These are phyloP conservation scores for Aspergillus nanangensis DNA, from an alignment of 495 filamentous ascomycete genomes.

Conservation along the genomic window DNA sequence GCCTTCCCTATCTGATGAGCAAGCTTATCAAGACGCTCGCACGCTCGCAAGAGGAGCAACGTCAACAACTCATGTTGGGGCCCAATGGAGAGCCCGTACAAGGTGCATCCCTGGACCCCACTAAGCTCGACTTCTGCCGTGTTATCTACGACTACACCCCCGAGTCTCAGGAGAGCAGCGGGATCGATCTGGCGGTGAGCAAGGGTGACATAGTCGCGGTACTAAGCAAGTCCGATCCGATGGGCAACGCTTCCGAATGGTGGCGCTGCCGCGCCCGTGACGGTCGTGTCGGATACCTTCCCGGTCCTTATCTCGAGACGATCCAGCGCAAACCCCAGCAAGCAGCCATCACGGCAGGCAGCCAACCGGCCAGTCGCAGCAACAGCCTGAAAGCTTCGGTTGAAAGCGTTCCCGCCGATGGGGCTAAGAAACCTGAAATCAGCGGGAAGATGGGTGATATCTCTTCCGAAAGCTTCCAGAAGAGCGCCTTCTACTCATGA, in stretches of 20 bases:
- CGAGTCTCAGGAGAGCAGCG: constrained; percentile 57
- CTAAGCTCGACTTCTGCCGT: constrained; percentile 91
- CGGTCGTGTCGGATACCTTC: constrained; percentile 85
- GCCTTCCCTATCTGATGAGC: constrained; percentile 91
- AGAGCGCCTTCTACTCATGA: constrained; percentile 72
- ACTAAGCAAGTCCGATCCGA: constrained; percentile 84
- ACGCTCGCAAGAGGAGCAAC: constrained; percentile 74
- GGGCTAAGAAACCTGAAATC: constrained; percentile 33
- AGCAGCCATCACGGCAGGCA: constrained; percentile 45
- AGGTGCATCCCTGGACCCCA: constrained; percentile 62
- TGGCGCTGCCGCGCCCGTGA: constrained; percentile 95
- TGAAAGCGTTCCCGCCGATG: constrained; percentile 21
- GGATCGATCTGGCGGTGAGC: constrained; percentile 85
- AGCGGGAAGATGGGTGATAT: constrained; percentile 57
- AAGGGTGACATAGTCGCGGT: constrained; percentile 97
- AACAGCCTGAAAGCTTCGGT: constrained; percentile 52
- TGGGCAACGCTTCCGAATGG: constrained; percentile 91
- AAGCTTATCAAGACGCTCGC: constrained; percentile 86
- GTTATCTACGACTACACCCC: constrained; percentile 92
- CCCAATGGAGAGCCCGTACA: constrained; percentile 44
- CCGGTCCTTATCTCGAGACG: constrained; percentile 80
- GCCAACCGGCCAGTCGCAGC: constrained; percentile 46
- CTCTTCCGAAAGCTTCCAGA: constrained; percentile 82
- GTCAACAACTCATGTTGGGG: constrained; percentile 48
- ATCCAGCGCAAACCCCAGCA: constrained; percentile 65